Conservation (phyloP, 768 basidiomycete genomes). For the Kwoniella botswanensis region DNA sequence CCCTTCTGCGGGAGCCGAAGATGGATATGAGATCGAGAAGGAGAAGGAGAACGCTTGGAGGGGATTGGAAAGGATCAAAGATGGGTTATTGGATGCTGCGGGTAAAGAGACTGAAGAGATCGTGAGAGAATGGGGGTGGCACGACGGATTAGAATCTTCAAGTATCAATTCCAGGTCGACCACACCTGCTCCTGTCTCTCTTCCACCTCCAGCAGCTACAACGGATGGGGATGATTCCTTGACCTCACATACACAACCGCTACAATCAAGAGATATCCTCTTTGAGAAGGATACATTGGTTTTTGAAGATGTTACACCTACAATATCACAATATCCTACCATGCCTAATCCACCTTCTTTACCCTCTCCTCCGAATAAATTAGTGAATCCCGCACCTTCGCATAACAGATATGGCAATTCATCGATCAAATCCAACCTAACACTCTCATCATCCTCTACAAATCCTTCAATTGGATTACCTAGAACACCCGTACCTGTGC, state of each 20-base stretch:
- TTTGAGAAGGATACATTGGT: conserved; percentile 1
- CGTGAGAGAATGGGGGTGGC: conserved; percentile 52
- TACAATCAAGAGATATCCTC: too few species aligned
- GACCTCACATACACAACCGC: too few species aligned
- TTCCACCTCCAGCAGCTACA: too few species aligned
- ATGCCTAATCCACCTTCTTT: conserved; percentile 1
- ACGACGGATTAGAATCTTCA: conserved; percentile 46
- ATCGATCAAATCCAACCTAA: conserved; percentile 2
- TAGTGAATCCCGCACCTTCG: neutral
- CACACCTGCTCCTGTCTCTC: conserved; percentile 23
- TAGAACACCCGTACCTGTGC: neutral
- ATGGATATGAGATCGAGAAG: neutral
- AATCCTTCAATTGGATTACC: conserved; percentile 14
- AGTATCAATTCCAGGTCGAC: conserved; percentile 17
- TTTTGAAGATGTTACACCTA: conserved; percentile 27
- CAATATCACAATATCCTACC: conserved; percentile 3
- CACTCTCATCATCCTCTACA: conserved; percentile 5
- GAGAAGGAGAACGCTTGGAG: conserved; percentile 26
- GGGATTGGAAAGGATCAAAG: conserved; percentile 48
- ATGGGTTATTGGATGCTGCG: conserved; percentile 47
- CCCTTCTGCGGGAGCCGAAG: neutral
- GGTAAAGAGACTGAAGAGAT: conserved; percentile 45
- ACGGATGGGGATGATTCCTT: too few species aligned
- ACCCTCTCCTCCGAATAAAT: conserved; percentile 3
- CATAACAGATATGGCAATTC: neutral